Conservation (phyloP, 331 rosid species). For the Malus hybrid region DNA sequence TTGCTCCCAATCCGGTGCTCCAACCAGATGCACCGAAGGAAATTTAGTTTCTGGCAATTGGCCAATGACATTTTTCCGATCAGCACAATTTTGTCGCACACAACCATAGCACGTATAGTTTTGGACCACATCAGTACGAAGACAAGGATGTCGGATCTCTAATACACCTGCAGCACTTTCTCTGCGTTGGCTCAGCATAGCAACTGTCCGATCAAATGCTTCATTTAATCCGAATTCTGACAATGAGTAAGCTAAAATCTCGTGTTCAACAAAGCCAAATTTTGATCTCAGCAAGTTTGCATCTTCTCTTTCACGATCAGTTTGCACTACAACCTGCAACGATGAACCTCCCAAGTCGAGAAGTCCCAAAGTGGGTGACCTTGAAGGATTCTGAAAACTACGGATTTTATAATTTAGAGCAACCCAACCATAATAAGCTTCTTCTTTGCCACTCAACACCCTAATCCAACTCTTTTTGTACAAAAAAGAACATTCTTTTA, state of each 20-base stretch:
- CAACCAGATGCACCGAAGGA: constrained; percentile 40
- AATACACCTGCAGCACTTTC: constrained; percentile 11
- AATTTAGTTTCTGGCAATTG: constrained; percentile 14
- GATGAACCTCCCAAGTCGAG: constrained; percentile 90
- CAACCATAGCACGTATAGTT: constrained; percentile 62
- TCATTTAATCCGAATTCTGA: constrained; percentile 73
- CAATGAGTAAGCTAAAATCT: constrained; percentile 45
- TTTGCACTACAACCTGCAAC: constrained; percentile 63
- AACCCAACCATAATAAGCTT: constrained; percentile 89
- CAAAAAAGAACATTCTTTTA: constrained; percentile 41
- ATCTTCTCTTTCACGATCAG: constrained; percentile 30
- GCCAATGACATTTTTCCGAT: constrained; percentile 18
- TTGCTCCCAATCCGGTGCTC: constrained; percentile 67
- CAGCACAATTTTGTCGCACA: constrained; percentile 14
- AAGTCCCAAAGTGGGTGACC: constrained; percentile 57
- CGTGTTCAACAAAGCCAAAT: constrained; percentile 41
- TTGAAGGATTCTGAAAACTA: constrained; percentile 25
- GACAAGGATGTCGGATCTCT: constrained; percentile 69
- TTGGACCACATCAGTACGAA: constrained; percentile 34
- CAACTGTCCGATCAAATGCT: constrained; percentile 72
- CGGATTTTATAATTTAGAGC: constrained; percentile 77
- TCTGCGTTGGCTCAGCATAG: constrained; percentile 30
- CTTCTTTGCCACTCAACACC: constrained; percentile 80
- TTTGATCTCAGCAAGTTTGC: constrained; percentile 38
- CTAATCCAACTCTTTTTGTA: constrained; percentile 54